phyloP scores from a whole-genome alignment of 129 eudicot genomes.

The Lonicera japonica region DNA sequence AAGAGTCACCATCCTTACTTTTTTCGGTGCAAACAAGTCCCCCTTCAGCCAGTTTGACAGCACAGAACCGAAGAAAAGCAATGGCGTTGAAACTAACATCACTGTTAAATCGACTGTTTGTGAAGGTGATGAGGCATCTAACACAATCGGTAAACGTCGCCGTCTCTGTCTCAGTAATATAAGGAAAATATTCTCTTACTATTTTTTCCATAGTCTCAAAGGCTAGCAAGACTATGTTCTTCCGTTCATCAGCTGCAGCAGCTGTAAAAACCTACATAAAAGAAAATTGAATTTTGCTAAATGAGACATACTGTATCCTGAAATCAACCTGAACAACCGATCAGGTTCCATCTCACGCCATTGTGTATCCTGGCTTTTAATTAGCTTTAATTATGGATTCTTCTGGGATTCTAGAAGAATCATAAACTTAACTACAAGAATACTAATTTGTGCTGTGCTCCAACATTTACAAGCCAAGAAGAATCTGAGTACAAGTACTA shows the following conservation, averaged over 20 bases:
- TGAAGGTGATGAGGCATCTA: slow-evolving; percentile 92
- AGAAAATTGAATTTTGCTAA: slow-evolving; percentile 9
- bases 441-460: too few relatives aligned
- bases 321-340: too few relatives aligned
- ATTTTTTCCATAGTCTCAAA: slow-evolving; percentile 96
- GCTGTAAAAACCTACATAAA: slow-evolving; percentile 67
- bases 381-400: too few relatives aligned
- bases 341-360: too few relatives aligned
- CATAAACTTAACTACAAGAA: too few relatives aligned
- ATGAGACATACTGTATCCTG: neutral
- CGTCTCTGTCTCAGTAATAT: slow-evolving; percentile 93
- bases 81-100: slow-evolving; percentile 98
- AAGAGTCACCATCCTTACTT: slow-evolving; percentile 37
- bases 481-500: too few relatives aligned
- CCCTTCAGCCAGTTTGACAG: slow-evolving; percentile 95
- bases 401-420: too few relatives aligned
- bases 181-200: slow-evolving; percentile 92
- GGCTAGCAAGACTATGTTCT: slow-evolving; percentile 89
- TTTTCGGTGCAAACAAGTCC: slow-evolving; percentile 67
- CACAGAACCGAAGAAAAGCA: slow-evolving; percentile 97
- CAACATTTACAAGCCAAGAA: too few relatives aligned
- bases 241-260: slow-evolving; percentile 99
- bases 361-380: too few relatives aligned
- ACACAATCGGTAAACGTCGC: slow-evolving; percentile 88
- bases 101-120: slow-evolving; percentile 81